Conservation (phyloP, 2,329 filamentous ascomycete genomes). For the Atkinsonella texensis region DNA sequence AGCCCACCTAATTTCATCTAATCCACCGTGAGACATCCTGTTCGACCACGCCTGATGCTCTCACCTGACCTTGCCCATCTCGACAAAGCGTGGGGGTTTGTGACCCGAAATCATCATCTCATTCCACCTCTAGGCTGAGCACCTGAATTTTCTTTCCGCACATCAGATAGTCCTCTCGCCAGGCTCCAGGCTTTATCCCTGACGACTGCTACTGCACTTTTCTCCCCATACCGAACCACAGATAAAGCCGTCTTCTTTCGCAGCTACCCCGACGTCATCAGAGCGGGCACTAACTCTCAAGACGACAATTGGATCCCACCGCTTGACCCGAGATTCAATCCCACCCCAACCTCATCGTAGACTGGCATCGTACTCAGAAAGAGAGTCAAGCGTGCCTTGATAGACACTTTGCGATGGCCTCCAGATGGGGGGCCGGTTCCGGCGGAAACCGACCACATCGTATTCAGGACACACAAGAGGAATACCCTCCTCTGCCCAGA, state of each 20-base stretch:
- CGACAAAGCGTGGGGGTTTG: neutral
- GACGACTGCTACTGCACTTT: neutral
- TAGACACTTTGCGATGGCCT: constrained; percentile 16
- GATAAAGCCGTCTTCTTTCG: neutral
- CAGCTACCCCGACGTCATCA: neutral
- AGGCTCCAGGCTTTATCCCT: neutral
- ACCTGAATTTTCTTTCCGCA: neutral
- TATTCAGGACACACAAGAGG: constrained; percentile 17
- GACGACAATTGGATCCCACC: neutral
- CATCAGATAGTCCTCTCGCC: neutral
- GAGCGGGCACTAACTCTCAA: neutral
- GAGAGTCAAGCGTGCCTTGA: neutral
- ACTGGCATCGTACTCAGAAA: no score
- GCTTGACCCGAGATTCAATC: neutral
- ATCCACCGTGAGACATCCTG: neutral
- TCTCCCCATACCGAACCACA: neutral
- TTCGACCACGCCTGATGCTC: neutral
- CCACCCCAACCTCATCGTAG: neutral
- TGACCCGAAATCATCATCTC: neutral
- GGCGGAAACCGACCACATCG: constrained; percentile 19
- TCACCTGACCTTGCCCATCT: neutral
- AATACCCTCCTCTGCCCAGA: constrained; percentile 20
- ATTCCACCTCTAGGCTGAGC: neutral
- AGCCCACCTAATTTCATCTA: neutral
- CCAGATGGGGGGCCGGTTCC: constrained; percentile 19